These are phyloP conservation scores for Omphalotus guepiniiformis DNA, from an alignment of 768 basidiomycete genomes.

Conservation along the genomic window DNA sequence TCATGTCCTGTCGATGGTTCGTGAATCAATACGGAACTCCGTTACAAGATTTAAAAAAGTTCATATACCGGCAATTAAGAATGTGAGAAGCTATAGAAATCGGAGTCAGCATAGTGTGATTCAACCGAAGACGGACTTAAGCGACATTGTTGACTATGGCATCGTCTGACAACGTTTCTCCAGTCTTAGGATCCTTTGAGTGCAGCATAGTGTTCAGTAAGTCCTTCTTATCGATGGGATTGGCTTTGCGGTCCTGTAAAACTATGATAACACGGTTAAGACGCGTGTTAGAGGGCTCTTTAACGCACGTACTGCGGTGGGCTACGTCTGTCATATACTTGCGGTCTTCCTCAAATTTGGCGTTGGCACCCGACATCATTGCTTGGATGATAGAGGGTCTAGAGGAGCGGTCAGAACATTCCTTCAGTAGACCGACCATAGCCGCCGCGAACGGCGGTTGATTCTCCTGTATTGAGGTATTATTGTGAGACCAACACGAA, in stretches of 20 bases:
- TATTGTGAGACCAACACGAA: background rate
- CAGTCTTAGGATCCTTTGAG: conserved; percentile 41
- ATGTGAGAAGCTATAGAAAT: conserved; percentile 39
- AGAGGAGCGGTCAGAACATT: conserved; percentile 30
- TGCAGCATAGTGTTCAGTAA: conserved; percentile 43
- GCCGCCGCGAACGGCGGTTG: conserved; percentile 35
- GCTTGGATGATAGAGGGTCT: conserved; percentile 31
- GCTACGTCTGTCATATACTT: conserved; percentile 38
- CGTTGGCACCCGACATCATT: conserved; percentile 29
- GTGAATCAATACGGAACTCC: background rate
- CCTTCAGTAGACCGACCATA: conserved; percentile 38
- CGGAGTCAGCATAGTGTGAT: too few relatives aligned
- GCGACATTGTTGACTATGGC: conserved; percentile 39
- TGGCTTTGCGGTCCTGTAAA: conserved; percentile 32
- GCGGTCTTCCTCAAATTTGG: conserved; percentile 37
- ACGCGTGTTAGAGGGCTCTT: background rate
- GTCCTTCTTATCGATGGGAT: conserved; percentile 38
- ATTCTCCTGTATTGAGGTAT: conserved; percentile 18
- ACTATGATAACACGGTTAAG: conserved; percentile 22
- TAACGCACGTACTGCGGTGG: conserved; percentile 28
- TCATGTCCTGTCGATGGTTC: conserved; percentile 17
- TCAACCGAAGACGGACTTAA: too few relatives aligned
- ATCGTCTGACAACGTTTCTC: conserved; percentile 34
- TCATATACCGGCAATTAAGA: conserved; percentile 41
- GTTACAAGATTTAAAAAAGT: background rate